Conservation (phyloP, 768 basidiomycete genomes). For the Auricularia cornea region DNA sequence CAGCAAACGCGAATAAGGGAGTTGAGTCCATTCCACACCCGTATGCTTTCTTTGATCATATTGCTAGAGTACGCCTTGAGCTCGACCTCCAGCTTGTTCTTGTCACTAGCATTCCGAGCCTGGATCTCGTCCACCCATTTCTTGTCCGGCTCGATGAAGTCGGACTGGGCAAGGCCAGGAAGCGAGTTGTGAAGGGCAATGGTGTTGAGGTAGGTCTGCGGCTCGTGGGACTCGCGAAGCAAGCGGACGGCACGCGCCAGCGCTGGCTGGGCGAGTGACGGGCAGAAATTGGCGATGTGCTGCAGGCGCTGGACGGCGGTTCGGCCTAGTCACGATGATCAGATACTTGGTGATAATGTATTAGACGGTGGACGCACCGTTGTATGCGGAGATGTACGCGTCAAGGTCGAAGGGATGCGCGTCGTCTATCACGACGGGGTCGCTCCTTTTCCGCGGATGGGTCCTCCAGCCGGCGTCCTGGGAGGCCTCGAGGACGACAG, state of each 20-base stretch:
- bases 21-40: slow-evolving; percentile 41
- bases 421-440: slow-evolving; percentile 46
- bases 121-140: slow-evolving; percentile 66
- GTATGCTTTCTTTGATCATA: slow-evolving; percentile 97
- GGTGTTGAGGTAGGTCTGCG: slow-evolving; percentile 22
- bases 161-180: slow-evolving; percentile 36
- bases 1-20: slow-evolving; percentile 9
- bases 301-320: slow-evolving; percentile 67
- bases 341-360: neutral
- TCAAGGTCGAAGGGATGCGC: slow-evolving; percentile 86
- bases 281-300: slow-evolving; percentile 55
- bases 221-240: slow-evolving; percentile 63
- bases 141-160: slow-evolving; percentile 48
- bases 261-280: slow-evolving; percentile 64
- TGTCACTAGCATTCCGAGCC: slow-evolving; percentile 62
- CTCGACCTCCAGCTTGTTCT: slow-evolving; percentile 83
- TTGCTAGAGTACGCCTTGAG: slow-evolving; percentile 92
- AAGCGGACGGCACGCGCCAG: slow-evolving; percentile 56
- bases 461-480: neutral
- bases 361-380: slow-evolving; percentile 37
- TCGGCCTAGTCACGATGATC: no score
- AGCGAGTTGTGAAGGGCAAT: slow-evolving; percentile 15
- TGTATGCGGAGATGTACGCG: slow-evolving; percentile 64
- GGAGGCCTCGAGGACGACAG: neutral
- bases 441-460: neutral